Base-by-base conservation (phyloP, 768 basidiomycete species). In the Mycena rosella region DNA sequence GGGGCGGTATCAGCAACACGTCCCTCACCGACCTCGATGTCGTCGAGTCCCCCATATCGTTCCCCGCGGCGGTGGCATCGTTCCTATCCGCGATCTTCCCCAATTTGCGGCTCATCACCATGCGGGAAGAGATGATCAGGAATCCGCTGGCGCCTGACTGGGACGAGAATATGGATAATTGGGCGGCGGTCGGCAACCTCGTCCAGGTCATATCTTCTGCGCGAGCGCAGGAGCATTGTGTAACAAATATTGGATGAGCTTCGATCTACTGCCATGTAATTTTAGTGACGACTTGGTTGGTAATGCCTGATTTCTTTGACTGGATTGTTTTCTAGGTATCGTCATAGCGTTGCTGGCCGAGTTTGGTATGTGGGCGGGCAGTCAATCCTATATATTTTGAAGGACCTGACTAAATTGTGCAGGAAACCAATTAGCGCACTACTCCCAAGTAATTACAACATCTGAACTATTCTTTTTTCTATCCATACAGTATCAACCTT, bases 81-180 rank as follows among this genome's bases (percentile, higher is more conserved):
- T 65, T 65, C 63, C 34, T 65, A 1, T 65, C 63, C 8, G 63
- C 63, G 26, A 58, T 65, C 29, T 65, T 65, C 24, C 63, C 55
- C 6, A 52, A 65, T 20, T 26, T 65, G 22, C 47, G 32, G 63
- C 20, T 22, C 2, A 30, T 65, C 9, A 7, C 49, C 36, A 26
- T 36, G 5, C 54, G 63, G 5, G 55, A 58, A 11, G 55, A 57
- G 27, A 24, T 17, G 27, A 0, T 4, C 6, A n/a, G 63, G 48
- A 57, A 65, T 52, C 30, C 44, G 22, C 9, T 36, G 15, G 13
- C 18, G 18, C 36, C 36, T 3, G 47, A 65, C 17, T 57, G 63
- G 63, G 63, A 65, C 17, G 63, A 57, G 26, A 51, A 58, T 11
- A 44, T 57, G 36, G 22, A 49, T 8, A n/a, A 51, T 11, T 65